Conservation (phyloP, 768 basidiomycete genomes). For the Pholiota molesta region DNA sequence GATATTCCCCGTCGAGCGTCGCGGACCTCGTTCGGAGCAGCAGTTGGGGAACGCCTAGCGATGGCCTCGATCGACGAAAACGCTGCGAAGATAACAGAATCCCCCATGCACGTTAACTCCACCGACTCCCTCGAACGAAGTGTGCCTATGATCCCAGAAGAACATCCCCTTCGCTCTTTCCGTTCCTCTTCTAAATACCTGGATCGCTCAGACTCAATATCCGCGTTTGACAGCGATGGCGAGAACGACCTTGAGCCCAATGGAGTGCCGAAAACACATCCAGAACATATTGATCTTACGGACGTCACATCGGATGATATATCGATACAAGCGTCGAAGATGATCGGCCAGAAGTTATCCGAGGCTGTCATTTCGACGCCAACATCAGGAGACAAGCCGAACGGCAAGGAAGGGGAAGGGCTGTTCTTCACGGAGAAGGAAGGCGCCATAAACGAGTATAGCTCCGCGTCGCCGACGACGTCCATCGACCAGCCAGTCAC, state of each 20-base stretch:
- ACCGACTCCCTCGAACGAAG: slow-evolving; percentile 12
- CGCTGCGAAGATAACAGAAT: slow-evolving; percentile 2
- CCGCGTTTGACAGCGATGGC: slow-evolving; percentile 51
- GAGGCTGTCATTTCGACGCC: slow-evolving; percentile 34
- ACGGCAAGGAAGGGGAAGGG: slow-evolving; percentile 9
- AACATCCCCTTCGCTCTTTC: slow-evolving; percentile 12
- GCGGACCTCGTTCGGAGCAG: slow-evolving; percentile 17
- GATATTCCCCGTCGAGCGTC: neutral
- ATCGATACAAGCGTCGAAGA: slow-evolving; percentile 20
- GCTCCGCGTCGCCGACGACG: neutral
- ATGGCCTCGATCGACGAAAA: slow-evolving; percentile 42
- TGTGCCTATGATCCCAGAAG: slow-evolving; percentile 4
- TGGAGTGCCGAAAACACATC: neutral
- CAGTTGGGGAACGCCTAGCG: slow-evolving; percentile 36
- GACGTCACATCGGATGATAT: slow-evolving; percentile 19
- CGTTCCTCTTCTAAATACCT: slow-evolving; percentile 12
- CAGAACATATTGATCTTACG: slow-evolving; percentile 6
- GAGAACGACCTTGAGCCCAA: slow-evolving; percentile 26
- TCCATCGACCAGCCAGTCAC: slow-evolving; percentile 26
- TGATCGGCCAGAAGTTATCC: no score
- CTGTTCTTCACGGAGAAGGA: slow-evolving; percentile 12
- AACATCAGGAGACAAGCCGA: slow-evolving; percentile 14
- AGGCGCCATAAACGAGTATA: slow-evolving; percentile 6
- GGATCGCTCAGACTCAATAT: slow-evolving; percentile 44
- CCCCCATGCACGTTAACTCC: neutral